phyloP scores from a whole-genome alignment of 2,329 filamentous ascomycete genomes.

The Elsinoe perseae region DNA sequence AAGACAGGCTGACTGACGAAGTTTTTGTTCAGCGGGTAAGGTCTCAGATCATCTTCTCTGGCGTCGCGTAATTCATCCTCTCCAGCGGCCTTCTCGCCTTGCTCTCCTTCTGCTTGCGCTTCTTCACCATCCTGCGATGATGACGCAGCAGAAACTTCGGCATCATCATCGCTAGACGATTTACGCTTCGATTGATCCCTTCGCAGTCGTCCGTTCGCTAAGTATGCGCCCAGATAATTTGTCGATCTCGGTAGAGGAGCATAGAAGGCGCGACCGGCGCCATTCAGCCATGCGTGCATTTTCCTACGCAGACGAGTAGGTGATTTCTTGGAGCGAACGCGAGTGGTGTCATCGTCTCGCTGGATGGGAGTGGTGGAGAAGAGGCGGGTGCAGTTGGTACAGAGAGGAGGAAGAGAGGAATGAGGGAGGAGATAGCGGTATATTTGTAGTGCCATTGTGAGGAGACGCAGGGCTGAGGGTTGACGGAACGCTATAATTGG shows the following conservation, averaged over 20 bases:
- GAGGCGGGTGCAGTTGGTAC: background rate
- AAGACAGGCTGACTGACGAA: slow-evolving; percentile 69
- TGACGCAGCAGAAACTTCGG: background rate
- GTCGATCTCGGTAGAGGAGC: slow-evolving; percentile 44
- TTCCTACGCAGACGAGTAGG: slow-evolving; percentile 45
- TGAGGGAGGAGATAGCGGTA: background rate
- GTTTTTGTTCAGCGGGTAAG: slow-evolving; percentile 65
- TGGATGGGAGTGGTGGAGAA: background rate
- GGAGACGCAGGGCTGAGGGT: background rate
- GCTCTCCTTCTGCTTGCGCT: slow-evolving; percentile 21
- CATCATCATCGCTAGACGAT: slow-evolving; percentile 3
- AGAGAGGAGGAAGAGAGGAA: background rate
- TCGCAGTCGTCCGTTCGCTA: slow-evolving; percentile 41
- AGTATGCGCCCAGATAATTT: slow-evolving; percentile 50
- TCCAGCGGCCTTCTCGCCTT: slow-evolving; percentile 20
- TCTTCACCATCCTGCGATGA: slow-evolving; percentile 18
- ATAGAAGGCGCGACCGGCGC: slow-evolving; percentile 43
- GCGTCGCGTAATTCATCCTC: slow-evolving; percentile 24
- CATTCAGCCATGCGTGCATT: slow-evolving; percentile 54
- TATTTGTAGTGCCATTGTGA: background rate
- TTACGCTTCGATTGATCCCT: slow-evolving; percentile 27
- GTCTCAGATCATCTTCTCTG: slow-evolving; percentile 35
- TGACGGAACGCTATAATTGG: background rate
- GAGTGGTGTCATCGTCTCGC: background rate
- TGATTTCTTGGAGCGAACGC: slow-evolving; percentile 15